phyloP scores from a whole-genome alignment of 2,329 filamentous ascomycete genomes.

The Capronia americana region DNA sequence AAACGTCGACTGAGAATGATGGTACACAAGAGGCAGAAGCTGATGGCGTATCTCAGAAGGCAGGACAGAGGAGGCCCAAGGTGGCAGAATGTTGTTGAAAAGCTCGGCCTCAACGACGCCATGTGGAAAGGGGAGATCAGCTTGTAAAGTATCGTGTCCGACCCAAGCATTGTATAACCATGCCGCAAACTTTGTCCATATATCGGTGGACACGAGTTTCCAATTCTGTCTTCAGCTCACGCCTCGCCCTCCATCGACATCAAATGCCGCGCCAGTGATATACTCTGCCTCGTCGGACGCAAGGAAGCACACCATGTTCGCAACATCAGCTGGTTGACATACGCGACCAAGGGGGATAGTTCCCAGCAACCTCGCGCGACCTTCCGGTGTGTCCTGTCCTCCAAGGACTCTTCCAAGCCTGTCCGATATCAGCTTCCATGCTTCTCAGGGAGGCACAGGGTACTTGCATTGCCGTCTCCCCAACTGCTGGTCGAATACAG shows the following conservation, averaged over 20 bases:
- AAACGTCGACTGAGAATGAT: conserved; percentile 86
- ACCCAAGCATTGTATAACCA: conserved; percentile 29
- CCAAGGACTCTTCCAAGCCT: conserved; percentile 26
- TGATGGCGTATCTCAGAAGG: conserved; percentile 81
- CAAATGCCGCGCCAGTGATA: conserved; percentile 40
- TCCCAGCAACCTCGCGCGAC: conserved; percentile 27
- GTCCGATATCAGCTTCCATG: background rate
- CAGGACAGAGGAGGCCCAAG: conserved; percentile 91
- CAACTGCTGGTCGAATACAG: conserved; percentile 33
- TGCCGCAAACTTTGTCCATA: background rate
- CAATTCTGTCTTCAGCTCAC: conserved; percentile 29
- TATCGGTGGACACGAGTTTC: background rate
- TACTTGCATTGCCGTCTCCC: conserved; percentile 34
- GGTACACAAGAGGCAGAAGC: conserved; percentile 86
- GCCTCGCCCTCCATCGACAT: conserved; percentile 40
- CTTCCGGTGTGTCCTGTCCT: conserved; percentile 27
- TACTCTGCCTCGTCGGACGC: conserved; percentile 37
- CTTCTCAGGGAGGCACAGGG: background rate
- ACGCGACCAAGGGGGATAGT: conserved; percentile 37
- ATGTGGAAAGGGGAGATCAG: conserved; percentile 91
- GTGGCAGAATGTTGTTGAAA: conserved; percentile 85
- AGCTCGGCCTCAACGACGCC: conserved; percentile 82
- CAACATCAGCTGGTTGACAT: conserved; percentile 41
- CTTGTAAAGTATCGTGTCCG: conserved; percentile 58
- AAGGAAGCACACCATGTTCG: conserved; percentile 41